A percentile compares a stretch with the other conserved stretches of the same genome.
Conservation (phyloP, 768 basidiomycete species). For the Asterophora lycoperdoides region DNA sequence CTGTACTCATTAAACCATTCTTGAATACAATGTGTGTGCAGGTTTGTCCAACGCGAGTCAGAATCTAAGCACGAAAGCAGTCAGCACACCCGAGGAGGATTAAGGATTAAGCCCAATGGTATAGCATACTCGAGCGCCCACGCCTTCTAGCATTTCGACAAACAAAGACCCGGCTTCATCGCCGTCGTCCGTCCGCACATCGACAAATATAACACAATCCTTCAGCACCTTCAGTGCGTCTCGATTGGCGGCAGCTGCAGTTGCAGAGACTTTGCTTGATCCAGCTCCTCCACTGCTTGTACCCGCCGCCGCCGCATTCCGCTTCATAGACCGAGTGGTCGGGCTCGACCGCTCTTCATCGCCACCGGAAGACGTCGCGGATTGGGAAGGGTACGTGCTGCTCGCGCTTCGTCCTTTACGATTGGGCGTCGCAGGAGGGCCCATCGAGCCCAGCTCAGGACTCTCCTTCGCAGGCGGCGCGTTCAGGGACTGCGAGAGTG, state of each 20-base stretch:
- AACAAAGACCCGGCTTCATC: constrained; percentile 80
- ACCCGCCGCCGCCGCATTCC: constrained; percentile 9
- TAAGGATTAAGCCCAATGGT: no score
- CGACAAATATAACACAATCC: constrained; percentile 79
- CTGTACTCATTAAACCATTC: constrained; percentile 71
- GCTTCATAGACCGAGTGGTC: constrained; percentile 7
- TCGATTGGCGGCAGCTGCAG: constrained; percentile 19
- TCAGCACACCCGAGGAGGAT: background rate
- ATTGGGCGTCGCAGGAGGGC: constrained; percentile 44
- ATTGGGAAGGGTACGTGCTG: constrained; percentile 27
- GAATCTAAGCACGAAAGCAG: constrained; percentile 37
- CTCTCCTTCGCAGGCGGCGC: constrained; percentile 37
- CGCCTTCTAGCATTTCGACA: constrained; percentile 71
- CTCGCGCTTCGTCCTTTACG: constrained; percentile 36
- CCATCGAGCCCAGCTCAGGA: constrained; percentile 32
- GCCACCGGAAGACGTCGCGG: background rate
- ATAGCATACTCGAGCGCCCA: constrained; percentile 70
- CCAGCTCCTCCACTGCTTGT: constrained; percentile 13
- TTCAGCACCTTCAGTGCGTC: constrained; percentile 54
- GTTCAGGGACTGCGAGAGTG: constrained; percentile 61
- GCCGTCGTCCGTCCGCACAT: constrained; percentile 80
- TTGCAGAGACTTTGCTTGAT: constrained; percentile 19
- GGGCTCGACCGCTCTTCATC: constrained; percentile 8
- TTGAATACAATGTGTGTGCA: constrained; percentile 88
- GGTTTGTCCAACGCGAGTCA: constrained; percentile 61